Percentiles rank a stretch among this genome's conserved stretches.
Evolutionary conservation across 768 basidiomycete species (phyloP).

Genomic region (Scleroderma bovista): DNA sequence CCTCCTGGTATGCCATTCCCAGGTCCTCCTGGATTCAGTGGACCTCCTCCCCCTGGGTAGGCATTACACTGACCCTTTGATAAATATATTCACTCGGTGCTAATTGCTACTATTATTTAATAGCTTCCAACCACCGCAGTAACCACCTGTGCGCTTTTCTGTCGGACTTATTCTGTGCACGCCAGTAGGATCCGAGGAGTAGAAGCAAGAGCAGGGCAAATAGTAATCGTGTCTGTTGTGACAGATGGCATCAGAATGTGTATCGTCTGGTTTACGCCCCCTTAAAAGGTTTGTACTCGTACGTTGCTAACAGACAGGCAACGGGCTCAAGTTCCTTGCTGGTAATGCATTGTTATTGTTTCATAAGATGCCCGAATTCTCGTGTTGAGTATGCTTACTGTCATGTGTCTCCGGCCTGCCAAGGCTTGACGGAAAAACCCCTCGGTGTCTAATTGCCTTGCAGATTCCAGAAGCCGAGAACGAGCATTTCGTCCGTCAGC

Average conservation of each 20-base stretch:
- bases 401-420: conserved; percentile 17
- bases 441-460: conserved; percentile 2
- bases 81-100: conserved; percentile 2
- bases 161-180: conserved; percentile 7
- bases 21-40: conserved; percentile 76
- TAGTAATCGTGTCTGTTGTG: conserved; percentile 20
- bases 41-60: conserved; percentile 84
- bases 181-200: conserved; percentile 9
- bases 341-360: conserved; percentile 16
- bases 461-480: conserved; percentile 21
- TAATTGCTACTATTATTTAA: neutral
- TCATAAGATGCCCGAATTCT: conserved; percentile 10
- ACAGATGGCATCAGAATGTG: conserved; percentile 16
- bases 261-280: conserved; percentile 15
- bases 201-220: conserved; percentile 20
- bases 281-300: conserved; percentile 24
- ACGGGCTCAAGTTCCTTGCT: conserved; percentile 14
- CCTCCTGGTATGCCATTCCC: conserved; percentile 77
- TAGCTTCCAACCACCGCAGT: conserved; percentile 48
- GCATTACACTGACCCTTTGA: conserved; percentile 14
- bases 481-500: conserved; percentile 14
- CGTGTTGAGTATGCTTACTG: conserved; percentile 12
- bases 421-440: conserved; percentile 1
- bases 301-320: conserved; percentile 22
- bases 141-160: conserved; percentile 6